phyloP scores from a whole-genome alignment of 139 green algal species.

The Desmodesmus armatus region DNA sequence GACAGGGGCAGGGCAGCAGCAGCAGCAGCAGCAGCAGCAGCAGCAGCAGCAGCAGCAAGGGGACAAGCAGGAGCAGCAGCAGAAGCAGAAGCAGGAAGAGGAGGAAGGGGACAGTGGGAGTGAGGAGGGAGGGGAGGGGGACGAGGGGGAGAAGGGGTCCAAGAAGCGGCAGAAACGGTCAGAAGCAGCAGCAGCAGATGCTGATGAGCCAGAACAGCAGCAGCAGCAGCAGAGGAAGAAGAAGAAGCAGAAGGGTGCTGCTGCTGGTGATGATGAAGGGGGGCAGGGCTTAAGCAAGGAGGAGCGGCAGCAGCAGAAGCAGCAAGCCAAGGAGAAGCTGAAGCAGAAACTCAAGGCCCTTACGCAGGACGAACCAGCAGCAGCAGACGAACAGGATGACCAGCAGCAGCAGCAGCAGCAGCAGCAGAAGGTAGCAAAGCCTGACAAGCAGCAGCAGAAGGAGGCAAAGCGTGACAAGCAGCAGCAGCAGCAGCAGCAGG shows the following conservation, averaged over 20 bases:
- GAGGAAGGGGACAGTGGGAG: not conserved
- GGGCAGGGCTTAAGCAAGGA: not conserved
- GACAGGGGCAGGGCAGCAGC: not conserved
- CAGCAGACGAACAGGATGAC: not conserved
- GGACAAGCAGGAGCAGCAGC: not conserved
- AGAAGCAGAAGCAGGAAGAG: not conserved
- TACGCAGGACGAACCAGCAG: constrained; percentile 17
- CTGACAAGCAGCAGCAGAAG: not conserved
- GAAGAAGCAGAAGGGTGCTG: constrained; percentile 32
- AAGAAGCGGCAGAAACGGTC: not conserved
- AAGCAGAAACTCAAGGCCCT: constrained; percentile 5
- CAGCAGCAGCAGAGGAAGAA: constrained; percentile 32
- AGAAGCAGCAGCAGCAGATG: not conserved
- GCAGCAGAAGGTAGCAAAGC: not conserved
- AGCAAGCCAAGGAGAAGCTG: constrained; percentile 28
- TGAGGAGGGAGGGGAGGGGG: not conserved
- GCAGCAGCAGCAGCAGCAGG: constrained; percentile 22
- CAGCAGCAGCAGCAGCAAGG: constrained; percentile 25
- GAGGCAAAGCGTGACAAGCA: too few relatives aligned
- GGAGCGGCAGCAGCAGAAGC: constrained; percentile 1
- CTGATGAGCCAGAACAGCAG: not conserved
- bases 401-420: constrained; percentile 25
- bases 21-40: constrained; percentile 5
- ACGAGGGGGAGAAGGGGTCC: not conserved
- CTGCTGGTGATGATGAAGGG: not conserved